Percentiles rank a stretch among this genome's conserved stretches.
Conservation (phyloP, 768 basidiomycete genomes). For the Naganishia kalamii region DNA sequence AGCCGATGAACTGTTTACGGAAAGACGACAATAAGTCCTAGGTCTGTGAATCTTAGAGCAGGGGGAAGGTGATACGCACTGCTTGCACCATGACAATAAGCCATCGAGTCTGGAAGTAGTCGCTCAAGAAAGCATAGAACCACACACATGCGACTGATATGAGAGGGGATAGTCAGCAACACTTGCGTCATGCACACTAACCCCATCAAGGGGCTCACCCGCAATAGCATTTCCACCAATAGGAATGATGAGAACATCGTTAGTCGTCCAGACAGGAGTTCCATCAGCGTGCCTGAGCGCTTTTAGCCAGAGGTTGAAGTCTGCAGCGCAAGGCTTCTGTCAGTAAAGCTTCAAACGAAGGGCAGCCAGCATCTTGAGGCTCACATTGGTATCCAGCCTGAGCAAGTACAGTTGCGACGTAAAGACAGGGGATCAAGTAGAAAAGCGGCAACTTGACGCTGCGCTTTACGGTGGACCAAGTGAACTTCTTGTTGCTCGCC, state of each 20-base stretch:
- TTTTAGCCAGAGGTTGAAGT: constrained; percentile 41
- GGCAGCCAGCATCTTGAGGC: constrained; percentile 4
- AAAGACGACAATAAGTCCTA: neutral
- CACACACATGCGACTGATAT: constrained; percentile 34
- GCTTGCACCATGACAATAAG: constrained; percentile 33
- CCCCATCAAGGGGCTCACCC: neutral
- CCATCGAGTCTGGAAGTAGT: constrained; percentile 37
- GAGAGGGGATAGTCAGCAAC: neutral
- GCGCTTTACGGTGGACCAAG: constrained; percentile 26
- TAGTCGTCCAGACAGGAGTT: constrained; percentile 16
- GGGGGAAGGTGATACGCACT: neutral
- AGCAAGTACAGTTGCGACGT: constrained; percentile 33
- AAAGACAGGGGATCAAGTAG: constrained; percentile 36
- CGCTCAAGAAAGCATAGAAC: constrained; percentile 32
- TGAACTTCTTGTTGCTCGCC: constrained; percentile 36
- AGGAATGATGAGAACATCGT: constrained; percentile 24
- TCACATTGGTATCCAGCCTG: constrained; percentile 32
- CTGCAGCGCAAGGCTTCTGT: constrained; percentile 1
- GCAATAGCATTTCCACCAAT: constrained; percentile 18
- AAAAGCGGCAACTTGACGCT: constrained; percentile 33
- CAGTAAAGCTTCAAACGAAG: neutral
- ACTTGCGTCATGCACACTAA: neutral
- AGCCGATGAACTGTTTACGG: constrained; percentile 21
- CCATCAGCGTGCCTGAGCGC: constrained; percentile 26
- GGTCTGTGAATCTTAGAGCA: neutral